Evolutionary conservation across 148 eudicot species (phyloP).

Genomic region (Amaranthus palmeri): DNA sequence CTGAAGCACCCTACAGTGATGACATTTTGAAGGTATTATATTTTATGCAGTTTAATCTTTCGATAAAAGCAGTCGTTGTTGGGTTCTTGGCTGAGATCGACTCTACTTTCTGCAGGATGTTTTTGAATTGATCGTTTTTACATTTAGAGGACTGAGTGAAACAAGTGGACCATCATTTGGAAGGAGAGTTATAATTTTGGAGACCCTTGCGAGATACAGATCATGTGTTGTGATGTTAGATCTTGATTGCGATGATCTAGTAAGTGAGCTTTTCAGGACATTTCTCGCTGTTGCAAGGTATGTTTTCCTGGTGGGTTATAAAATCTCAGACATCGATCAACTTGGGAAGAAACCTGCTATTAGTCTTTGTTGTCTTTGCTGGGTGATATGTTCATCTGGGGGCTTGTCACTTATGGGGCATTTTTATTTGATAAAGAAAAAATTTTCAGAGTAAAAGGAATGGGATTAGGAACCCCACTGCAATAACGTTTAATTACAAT

Average conservation of each 20-base stretch:
- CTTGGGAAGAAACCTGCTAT: background rate
- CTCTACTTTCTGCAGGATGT: constrained; percentile 52
- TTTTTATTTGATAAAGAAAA: background rate
- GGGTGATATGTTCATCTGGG: background rate
- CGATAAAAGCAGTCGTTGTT: constrained; percentile 1
- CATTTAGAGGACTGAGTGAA: constrained; percentile 76
- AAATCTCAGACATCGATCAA: background rate
- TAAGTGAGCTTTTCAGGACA: constrained; percentile 78
- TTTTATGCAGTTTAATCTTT: background rate
- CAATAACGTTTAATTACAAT: too few relatives aligned
- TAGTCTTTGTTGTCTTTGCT: background rate
- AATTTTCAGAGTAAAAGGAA: too few relatives aligned
- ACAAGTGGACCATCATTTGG: constrained; percentile 75
- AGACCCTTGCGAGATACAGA: constrained; percentile 91
- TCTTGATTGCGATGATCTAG: constrained; percentile 94
- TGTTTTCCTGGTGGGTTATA: constrained; percentile 8
- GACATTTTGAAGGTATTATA: constrained; percentile 67
- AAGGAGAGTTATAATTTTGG: constrained; percentile 83
- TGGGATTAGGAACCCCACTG: too few relatives aligned
- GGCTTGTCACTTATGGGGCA: background rate
- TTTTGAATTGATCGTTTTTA: constrained; percentile 71
- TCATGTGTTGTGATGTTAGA: constrained; percentile 97
- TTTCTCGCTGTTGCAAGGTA: constrained; percentile 86
- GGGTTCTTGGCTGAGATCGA: constrained; percentile 10
- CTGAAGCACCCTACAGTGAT: constrained; percentile 92